phyloP scores from a whole-genome alignment of 768 basidiomycete genomes.

The Pleurotus sapidus region DNA sequence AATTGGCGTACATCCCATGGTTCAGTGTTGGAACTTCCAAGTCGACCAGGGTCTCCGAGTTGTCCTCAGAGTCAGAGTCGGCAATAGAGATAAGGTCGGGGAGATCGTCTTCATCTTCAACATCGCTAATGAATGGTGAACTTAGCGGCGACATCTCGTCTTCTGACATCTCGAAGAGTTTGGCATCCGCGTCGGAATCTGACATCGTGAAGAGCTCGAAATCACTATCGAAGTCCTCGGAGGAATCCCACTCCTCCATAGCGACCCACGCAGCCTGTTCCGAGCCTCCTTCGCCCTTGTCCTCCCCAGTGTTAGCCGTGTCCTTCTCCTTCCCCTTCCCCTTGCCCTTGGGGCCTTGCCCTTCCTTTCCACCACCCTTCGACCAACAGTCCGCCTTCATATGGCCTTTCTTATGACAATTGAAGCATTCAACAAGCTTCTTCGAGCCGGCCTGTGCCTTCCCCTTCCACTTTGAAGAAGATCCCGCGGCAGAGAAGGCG shows the following conservation, averaged over 20 bases:
- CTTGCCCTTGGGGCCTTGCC: conserved; percentile 23
- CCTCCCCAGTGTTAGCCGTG: not conserved
- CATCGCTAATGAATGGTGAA: not conserved
- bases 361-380: conserved; percentile 31
- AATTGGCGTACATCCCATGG: not conserved
- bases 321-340: conserved; percentile 15
- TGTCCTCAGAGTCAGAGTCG: not conserved
- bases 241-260: not conserved
- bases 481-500: not conserved
- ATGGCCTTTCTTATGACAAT: conserved; percentile 30
- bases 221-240: not conserved
- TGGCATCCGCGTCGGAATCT: not conserved
- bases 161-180: not conserved
- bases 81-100: not conserved
- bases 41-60: not conserved
- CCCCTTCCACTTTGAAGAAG: not conserved
- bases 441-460: not conserved
- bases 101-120: not conserved
- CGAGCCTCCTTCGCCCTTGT: not conserved
- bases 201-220: not conserved
- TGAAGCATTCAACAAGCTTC: conserved; percentile 20
- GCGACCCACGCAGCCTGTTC: not conserved
- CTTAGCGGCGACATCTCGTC: not conserved
- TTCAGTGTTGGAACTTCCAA: too few species aligned
- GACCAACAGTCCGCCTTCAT: conserved; percentile 21